phyloP scores from a whole-genome alignment of 371 early-diverging fungal species.

The Mucor velutinosus region DNA sequence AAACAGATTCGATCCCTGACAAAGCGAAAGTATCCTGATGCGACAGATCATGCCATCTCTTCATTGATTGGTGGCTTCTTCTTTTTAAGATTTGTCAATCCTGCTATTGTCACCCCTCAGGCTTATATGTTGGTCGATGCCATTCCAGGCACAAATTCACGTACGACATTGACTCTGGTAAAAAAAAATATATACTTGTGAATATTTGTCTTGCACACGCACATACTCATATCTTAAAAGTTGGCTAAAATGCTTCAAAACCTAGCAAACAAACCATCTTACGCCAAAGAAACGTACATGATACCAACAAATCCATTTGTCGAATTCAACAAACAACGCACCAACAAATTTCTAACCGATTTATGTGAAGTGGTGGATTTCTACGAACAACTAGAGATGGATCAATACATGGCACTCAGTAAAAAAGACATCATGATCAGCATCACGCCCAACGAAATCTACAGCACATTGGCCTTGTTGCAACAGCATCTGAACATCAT shows the following conservation, averaged over 20 bases:
- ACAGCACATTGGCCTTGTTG: conserved; percentile 83
- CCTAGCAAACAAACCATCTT: conserved; percentile 91
- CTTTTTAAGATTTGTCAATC: conserved; percentile 91
- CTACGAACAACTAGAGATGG: conserved; percentile 95
- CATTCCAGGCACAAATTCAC: conserved; percentile 71
- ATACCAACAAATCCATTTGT: conserved; percentile 85
- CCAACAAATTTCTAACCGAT: conserved; percentile 86
- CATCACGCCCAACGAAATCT: conserved; percentile 93
- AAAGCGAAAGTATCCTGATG: conserved; percentile 85
- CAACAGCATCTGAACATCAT: conserved; percentile 80
- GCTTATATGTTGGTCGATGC: conserved; percentile 87
- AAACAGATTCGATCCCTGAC: conserved; percentile 91
- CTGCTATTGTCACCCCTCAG: conserved; percentile 93
- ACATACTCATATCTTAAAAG: conserved; percentile 21
- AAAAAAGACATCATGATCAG: conserved; percentile 88
- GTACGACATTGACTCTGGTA: conserved; percentile 79
- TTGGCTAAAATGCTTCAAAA: conserved; percentile 93
- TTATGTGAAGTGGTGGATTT: conserved; percentile 95
- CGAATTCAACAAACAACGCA: conserved; percentile 85
- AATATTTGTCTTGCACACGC: no score
- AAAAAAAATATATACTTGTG: not conserved
- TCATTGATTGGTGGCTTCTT: conserved; percentile 95
- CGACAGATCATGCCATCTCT: conserved; percentile 79
- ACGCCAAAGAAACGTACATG: conserved; percentile 95
- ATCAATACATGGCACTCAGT: conserved; percentile 94